phyloP scores from a whole-genome alignment of 352 stramenopile genomes.

The Globisporangium acanthophoron region DNA sequence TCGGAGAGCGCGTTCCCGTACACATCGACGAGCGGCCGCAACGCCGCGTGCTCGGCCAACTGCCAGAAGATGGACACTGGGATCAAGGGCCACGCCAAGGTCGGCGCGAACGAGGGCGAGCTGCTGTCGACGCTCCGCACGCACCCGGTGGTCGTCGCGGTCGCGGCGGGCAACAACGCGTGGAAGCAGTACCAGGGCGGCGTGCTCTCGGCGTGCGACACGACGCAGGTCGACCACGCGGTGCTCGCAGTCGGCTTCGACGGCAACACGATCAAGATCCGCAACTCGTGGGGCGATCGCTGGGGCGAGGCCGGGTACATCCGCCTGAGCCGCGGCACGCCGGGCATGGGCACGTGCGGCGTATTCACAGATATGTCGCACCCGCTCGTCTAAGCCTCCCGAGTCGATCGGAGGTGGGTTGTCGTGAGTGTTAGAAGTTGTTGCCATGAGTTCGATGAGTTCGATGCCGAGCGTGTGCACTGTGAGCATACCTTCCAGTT shows the following conservation, averaged over 20 bases:
- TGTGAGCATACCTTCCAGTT: too few relatives aligned
- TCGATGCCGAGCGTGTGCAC: not conserved
- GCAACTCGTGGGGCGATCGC: constrained; percentile 95
- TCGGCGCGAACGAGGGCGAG: constrained; percentile 51
- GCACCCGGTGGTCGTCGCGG: constrained; percentile 92
- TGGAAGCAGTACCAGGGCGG: constrained; percentile 97
- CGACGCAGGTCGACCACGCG: constrained; percentile 93
- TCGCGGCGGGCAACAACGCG: constrained; percentile 87
- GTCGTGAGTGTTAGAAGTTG: not conserved
- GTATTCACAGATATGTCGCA: constrained; percentile 54
- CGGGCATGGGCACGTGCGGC: constrained; percentile 29
- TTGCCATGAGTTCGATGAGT: not conserved
- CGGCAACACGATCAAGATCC: constrained; percentile 89
- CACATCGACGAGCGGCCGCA: constrained; percentile 25
- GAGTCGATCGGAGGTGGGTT: not conserved
- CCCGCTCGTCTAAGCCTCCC: constrained; percentile 8
- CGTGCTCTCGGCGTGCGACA: constrained; percentile 71
- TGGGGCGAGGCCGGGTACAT: constrained; percentile 96
- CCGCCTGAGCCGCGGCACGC: constrained; percentile 76
- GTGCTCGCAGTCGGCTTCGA: constrained; percentile 95
- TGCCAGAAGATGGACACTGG: constrained; percentile 30
- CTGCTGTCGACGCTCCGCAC: constrained; percentile 81
- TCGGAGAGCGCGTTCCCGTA: constrained; percentile 81
- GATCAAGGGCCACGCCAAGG: constrained; percentile 50
- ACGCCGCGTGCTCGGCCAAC: constrained; percentile 21